Conservation (phyloP, 306 rosid genomes). For the Mucuna pruriens region DNA sequence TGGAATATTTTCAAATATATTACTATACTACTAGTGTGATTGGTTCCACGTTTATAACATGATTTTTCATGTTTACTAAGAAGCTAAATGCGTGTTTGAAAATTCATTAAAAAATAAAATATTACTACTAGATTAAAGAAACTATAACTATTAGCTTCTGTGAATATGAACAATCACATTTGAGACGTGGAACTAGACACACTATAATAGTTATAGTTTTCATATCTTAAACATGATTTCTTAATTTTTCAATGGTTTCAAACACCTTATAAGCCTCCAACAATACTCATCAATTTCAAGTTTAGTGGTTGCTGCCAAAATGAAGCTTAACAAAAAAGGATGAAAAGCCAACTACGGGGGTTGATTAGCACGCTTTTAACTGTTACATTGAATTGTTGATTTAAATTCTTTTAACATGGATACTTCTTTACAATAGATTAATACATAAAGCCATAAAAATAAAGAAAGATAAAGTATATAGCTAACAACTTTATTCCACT, state of each 20-base stretch:
- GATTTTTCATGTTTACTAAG: not conserved
- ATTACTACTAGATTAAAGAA: no score
- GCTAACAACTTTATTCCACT: conserved; percentile 62
- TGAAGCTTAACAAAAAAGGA: conserved; percentile 26
- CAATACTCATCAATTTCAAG: conserved; percentile 32
- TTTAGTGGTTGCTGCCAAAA: conserved; percentile 19
- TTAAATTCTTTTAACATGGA: conserved; percentile 28
- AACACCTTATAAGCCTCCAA: not conserved
- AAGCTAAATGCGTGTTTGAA: no score
- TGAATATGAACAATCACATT: no score
- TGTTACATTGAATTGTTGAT: conserved; percentile 68
- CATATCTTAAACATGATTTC: not conserved
- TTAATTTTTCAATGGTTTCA: not conserved
- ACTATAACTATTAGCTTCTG: no score
- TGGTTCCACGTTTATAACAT: not conserved
- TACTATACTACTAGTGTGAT: not conserved
- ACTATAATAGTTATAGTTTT: not conserved
- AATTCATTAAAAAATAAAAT: no score
- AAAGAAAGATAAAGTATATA: conserved; percentile 44
- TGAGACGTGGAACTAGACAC: no score
- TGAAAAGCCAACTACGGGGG: conserved; percentile 19
- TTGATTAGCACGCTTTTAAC: conserved; percentile 48
- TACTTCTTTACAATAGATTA: conserved; percentile 33
- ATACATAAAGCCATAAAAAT: conserved; percentile 29
- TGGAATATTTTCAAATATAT: conserved; percentile 20